A percentile compares a stretch with the other conserved stretches of the same genome.
Evolutionary conservation across 768 basidiomycete genomes (phyloP).

Genomic region (Pleurotus ostreatus): DNA sequence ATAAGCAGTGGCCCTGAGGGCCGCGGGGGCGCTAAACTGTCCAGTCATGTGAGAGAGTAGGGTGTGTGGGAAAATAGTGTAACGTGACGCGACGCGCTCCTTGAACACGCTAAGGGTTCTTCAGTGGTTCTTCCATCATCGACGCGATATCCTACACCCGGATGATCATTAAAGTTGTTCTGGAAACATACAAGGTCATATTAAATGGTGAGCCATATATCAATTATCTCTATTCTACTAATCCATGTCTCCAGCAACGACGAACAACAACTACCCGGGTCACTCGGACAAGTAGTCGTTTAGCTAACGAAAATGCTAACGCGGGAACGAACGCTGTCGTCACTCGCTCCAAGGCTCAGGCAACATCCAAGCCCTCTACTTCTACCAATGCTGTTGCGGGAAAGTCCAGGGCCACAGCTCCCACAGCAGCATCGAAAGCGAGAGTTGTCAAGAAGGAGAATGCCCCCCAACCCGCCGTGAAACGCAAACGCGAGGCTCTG

Average conservation of each 20-base stretch:
- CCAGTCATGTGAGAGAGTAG: too few species aligned
- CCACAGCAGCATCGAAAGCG: neutral
- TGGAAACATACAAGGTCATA: too few species aligned
- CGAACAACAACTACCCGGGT: slow-evolving; percentile 3
- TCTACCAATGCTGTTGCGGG: neutral
- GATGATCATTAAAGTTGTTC: too few species aligned
- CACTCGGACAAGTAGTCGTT: slow-evolving; percentile 1
- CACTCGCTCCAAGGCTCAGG: slow-evolving; percentile 5
- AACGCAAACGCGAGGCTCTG: neutral
- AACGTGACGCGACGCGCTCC: neutral
- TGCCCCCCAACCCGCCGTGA: neutral
- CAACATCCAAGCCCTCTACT: neutral
- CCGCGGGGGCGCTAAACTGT: too few species aligned
- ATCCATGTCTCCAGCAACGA: neutral
- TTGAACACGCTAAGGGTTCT: too few species aligned
- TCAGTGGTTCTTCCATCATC: too few species aligned
- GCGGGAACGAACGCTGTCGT: neutral
- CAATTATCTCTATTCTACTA: neutral
- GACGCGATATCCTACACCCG: too few species aligned
- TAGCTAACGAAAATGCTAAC: slow-evolving; percentile 6
- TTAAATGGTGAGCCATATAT: too few species aligned
- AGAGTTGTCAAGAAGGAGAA: slow-evolving; percentile 12
- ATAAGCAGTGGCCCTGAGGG: too few species aligned
- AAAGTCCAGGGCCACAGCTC: slow-evolving; percentile 2
- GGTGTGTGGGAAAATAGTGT: too few species aligned